Conservation (phyloP, 441 rosid species). For the Sinapis alba region DNA sequence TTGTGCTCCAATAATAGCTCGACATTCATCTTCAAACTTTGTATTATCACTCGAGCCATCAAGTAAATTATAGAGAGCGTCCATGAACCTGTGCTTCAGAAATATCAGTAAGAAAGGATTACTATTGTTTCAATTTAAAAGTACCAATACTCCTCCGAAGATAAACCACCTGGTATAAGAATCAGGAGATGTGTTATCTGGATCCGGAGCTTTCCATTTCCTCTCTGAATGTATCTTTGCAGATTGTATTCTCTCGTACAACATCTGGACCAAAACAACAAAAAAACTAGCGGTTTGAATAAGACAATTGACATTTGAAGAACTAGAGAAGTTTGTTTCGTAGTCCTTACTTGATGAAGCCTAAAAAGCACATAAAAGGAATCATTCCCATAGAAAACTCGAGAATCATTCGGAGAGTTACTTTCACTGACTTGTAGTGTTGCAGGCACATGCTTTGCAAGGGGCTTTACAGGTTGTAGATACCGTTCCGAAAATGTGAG, state of each 20-base stretch:
- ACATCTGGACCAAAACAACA: conserved; percentile 47
- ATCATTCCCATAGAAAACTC: conserved; percentile 90
- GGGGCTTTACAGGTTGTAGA: conserved; percentile 76
- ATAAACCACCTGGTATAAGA: conserved; percentile 75
- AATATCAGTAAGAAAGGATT: neutral
- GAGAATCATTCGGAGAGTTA: conserved; percentile 53
- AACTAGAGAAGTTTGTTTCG: conserved; percentile 1
- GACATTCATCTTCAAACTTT: conserved; percentile 95
- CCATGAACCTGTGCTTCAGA: conserved; percentile 62
- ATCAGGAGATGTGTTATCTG: conserved; percentile 71
- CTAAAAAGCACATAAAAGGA: conserved; percentile 90
- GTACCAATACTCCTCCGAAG: conserved; percentile 4
- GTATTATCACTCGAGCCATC: conserved; percentile 91
- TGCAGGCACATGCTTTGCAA: conserved; percentile 69
- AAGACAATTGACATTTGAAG: neutral
- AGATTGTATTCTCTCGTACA: conserved; percentile 89
- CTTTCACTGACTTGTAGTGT: conserved; percentile 49
- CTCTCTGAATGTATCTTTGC: conserved; percentile 89
- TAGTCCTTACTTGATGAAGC: conserved; percentile 84
- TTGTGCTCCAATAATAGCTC: conserved; percentile 91
- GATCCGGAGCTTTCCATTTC: conserved; percentile 83
- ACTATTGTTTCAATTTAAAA: neutral
- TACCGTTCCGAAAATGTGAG: conserved; percentile 75
- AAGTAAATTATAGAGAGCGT: conserved; percentile 83
- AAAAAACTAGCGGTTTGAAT: neutral